Percentiles rank a stretch among this genome's conserved stretches.
These are phyloP conservation scores for Coelastrella sp. DNA, from an alignment of 139 green algal genomes.

Conservation along the genomic window DNA sequence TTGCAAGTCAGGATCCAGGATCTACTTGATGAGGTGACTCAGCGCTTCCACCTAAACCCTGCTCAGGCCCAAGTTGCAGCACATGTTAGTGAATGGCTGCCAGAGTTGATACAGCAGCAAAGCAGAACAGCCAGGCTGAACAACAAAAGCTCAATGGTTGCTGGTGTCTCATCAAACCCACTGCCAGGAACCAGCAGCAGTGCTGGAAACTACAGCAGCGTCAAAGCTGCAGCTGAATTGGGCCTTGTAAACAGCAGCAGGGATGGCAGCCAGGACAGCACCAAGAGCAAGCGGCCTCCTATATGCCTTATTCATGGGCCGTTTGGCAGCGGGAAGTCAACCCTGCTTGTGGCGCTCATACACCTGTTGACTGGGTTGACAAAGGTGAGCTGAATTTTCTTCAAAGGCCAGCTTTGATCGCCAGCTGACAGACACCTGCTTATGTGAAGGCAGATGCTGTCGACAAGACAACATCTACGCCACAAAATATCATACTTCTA, in stretches of 20 bases:
- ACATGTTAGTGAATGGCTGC: conserved; percentile 33
- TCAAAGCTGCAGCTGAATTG: background rate
- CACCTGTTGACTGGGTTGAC: conserved; percentile 62
- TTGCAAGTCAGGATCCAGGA: no score
- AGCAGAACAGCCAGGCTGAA: background rate
- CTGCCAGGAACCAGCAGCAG: background rate
- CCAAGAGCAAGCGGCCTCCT: conserved; percentile 44
- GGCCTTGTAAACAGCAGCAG: background rate
- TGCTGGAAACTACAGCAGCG: background rate
- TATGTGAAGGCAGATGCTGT: no score
- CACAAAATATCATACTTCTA: no score
- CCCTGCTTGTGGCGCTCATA: conserved; percentile 81
- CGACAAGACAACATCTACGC: no score
- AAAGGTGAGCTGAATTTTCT: no score
- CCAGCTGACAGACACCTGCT: no score
- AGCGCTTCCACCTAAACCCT: conserved; percentile 50
- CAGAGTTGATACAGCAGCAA: background rate
- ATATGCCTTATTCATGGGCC: conserved; percentile 83
- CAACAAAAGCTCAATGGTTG: background rate
- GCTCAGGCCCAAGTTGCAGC: conserved; percentile 12
- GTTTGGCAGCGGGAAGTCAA: conserved; percentile 80
- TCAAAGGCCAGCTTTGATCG: no score
- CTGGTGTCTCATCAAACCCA: background rate
- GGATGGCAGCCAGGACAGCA: conserved; percentile 13
- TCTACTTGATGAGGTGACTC: background rate